These are phyloP conservation scores for Tetrapyrgos nigripes DNA, from an alignment of 1,284 basidiomycete genomes.

Conservation along the genomic window DNA sequence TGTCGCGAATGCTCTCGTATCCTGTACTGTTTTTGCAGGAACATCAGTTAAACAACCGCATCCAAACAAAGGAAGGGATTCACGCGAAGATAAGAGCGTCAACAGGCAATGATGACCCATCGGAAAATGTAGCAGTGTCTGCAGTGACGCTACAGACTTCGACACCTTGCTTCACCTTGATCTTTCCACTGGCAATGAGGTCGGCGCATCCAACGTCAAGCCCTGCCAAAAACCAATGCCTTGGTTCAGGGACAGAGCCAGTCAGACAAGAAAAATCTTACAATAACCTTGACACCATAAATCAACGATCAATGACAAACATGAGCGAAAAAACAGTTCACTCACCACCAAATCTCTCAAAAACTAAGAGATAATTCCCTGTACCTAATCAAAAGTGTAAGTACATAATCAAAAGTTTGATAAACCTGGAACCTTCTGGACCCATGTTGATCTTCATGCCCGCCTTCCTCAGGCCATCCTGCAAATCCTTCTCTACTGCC, in stretches of 20 bases:
- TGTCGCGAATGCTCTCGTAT: slow-evolving; percentile 23
- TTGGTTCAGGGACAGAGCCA: not conserved
- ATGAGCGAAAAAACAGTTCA: not conserved
- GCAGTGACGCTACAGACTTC: slow-evolving; percentile 31
- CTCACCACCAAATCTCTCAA: slow-evolving; percentile 37
- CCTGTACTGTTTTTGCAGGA: slow-evolving; percentile 30
- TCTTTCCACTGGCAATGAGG: slow-evolving; percentile 30
- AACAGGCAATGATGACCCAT: slow-evolving; percentile 35
- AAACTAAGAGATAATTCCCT: slow-evolving; percentile 32
- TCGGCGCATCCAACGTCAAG: slow-evolving; percentile 48
- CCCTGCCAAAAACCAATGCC: slow-evolving; percentile 25
- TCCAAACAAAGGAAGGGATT: slow-evolving; percentile 13
- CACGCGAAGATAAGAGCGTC: slow-evolving; percentile 40
- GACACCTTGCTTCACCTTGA: slow-evolving; percentile 36
- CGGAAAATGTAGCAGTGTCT: slow-evolving; percentile 35
- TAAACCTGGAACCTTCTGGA: slow-evolving; percentile 31
- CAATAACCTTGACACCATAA: slow-evolving; percentile 32
- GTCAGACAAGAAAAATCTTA: slow-evolving; percentile 19
- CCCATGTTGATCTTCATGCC: slow-evolving; percentile 45
- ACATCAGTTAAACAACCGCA: not conserved
- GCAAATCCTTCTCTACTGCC: slow-evolving; percentile 30
- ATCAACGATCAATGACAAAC: slow-evolving; percentile 2
- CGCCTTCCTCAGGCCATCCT: slow-evolving; percentile 40
- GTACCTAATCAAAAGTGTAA: too few relatives aligned
- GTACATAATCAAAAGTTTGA: too few relatives aligned